These are phyloP conservation scores for Cryptosporidium viatorum DNA, from an alignment of 169 alveolate species.

Conservation along the genomic window DNA sequence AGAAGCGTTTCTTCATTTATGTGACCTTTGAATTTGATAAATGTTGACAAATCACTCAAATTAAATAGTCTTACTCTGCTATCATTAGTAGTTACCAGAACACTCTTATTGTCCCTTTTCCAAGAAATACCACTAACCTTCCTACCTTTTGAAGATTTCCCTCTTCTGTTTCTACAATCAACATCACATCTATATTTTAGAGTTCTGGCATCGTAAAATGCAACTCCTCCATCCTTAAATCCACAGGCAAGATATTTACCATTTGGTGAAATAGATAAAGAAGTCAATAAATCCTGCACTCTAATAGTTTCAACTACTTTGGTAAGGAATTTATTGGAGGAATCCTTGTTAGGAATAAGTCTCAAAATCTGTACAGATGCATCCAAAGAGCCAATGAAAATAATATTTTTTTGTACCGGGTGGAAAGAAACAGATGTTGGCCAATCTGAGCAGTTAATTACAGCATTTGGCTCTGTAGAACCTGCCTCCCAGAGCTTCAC, in stretches of 20 bases:
- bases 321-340: not conserved
- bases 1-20: constrained; percentile 57
- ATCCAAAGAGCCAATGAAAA: constrained; percentile 62
- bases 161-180: constrained; percentile 73
- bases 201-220: constrained; percentile 69
- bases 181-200: constrained; percentile 70
- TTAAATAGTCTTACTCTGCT: constrained; percentile 64
- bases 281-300: constrained; percentile 59
- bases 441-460: constrained; percentile 65
- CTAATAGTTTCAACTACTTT: constrained; percentile 54
- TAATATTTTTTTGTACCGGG: constrained; percentile 38
- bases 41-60: constrained; percentile 69
- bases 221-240: constrained; percentile 72
- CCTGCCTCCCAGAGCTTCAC: constrained; percentile 73
- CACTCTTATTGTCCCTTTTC: constrained; percentile 62
- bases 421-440: constrained; percentile 70
- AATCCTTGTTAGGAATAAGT: constrained; percentile 1
- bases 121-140: constrained; percentile 70
- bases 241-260: constrained; percentile 75
- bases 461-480: constrained; percentile 26
- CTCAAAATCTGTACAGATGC: constrained; percentile 69
- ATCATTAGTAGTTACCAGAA: constrained; percentile 68
- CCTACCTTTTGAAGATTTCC: constrained; percentile 68
- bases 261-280: constrained; percentile 61
- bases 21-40: constrained; percentile 60